A percentile compares a stretch with the other conserved stretches of the same genome.
phyloP scores from a whole-genome alignment of 495 filamentous ascomycete genomes.

The Trichoderma asperelloides region DNA sequence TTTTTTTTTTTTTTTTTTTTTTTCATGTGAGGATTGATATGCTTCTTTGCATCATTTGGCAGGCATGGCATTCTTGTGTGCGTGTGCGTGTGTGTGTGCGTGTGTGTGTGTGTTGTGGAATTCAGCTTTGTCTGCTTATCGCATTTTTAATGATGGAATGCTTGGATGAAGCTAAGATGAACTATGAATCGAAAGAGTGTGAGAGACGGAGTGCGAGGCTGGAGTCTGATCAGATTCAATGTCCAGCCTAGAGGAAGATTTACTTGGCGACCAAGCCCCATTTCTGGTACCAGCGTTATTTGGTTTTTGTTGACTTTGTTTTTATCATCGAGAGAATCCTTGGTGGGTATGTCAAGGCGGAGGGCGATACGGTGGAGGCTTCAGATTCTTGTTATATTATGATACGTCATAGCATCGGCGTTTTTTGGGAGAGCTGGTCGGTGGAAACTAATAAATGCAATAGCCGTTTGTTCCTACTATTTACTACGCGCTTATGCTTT shows the following conservation, averaged over 20 bases:
- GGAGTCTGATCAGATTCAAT: neutral
- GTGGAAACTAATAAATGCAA: neutral
- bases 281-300: neutral
- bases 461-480: neutral
- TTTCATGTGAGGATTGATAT: neutral
- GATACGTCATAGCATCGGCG: slow-evolving; percentile 7
- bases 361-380: neutral
- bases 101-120: no score
- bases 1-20: slow-evolving; percentile 8
- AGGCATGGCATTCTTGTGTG: neutral
- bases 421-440: neutral
- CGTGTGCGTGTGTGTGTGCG: no score
- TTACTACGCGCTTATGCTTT: neutral
- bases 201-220: neutral
- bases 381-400: neutral
- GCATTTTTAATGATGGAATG: neutral
- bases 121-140: neutral
- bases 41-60: neutral
- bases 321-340: neutral
- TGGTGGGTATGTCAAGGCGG: neutral
- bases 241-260: neutral
- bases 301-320: neutral
- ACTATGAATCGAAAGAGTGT: neutral
- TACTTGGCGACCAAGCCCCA: neutral
- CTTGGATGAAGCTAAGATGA: neutral